A percentile compares a stretch with the other conserved stretches of the same genome.
These are phyloP conservation scores for Mangifera indica DNA, from an alignment of 345 rosid species.

Conservation along the genomic window DNA sequence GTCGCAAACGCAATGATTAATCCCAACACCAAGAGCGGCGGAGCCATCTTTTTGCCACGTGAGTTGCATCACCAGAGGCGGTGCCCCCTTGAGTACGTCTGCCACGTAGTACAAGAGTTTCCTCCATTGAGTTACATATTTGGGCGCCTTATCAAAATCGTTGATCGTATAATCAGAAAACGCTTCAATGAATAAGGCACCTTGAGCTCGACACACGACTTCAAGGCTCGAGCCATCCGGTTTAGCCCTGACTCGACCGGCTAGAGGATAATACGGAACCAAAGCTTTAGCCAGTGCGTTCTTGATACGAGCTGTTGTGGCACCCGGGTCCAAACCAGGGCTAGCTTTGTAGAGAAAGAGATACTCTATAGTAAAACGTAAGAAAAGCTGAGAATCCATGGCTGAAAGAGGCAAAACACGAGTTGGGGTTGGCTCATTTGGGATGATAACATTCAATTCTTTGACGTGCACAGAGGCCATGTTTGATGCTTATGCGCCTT, in stretches of 20 bases:
- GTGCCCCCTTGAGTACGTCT: constrained; percentile 75
- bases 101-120: constrained; percentile 54
- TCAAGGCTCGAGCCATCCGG: constrained; percentile 50
- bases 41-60: constrained; percentile 83
- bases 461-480: constrained; percentile 57
- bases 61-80: constrained; percentile 73
- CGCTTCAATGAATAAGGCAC: constrained; percentile 68
- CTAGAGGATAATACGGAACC: constrained; percentile 73
- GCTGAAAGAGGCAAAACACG: constrained; percentile 63
- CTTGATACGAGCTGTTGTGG: constrained; percentile 44
- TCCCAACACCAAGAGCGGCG: constrained; percentile 62
- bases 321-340: constrained; percentile 34
- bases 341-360: constrained; percentile 52
- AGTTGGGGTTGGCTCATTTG: constrained; percentile 65
- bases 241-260: constrained; percentile 69
- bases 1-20: constrained; percentile 73
- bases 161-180: constrained; percentile 33
- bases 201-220: constrained; percentile 66
- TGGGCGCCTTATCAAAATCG: constrained; percentile 60
- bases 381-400: constrained; percentile 86
- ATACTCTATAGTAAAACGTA: constrained; percentile 81
- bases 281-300: constrained; percentile 53
- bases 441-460: constrained; percentile 54
- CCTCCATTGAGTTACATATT: constrained; percentile 65
- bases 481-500: background rate